These are phyloP conservation scores for Ceratobasidium sp. DNA, from an alignment of 1,284 basidiomycete species.

Conservation along the genomic window DNA sequence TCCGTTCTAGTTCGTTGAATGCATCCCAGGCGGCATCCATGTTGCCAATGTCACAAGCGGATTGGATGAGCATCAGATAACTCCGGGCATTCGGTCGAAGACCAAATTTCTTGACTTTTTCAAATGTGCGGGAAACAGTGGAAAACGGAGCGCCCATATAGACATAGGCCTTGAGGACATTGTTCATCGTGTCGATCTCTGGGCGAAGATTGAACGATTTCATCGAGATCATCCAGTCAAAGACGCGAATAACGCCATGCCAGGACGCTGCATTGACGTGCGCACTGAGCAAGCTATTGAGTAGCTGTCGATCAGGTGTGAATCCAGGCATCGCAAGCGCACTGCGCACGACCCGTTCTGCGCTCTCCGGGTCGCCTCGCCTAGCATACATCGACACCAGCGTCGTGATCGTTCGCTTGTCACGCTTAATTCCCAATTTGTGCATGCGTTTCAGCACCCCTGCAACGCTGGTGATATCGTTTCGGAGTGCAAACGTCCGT, in stretches of 20 bases:
- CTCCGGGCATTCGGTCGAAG: constrained; percentile 69
- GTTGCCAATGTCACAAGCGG: constrained; percentile 77
- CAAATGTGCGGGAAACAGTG: constrained; percentile 71
- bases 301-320: constrained; percentile 67
- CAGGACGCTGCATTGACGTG: constrained; percentile 85
- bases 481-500: constrained; percentile 63
- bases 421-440: constrained; percentile 57
- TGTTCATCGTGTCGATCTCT: constrained; percentile 65
- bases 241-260: constrained; percentile 73
- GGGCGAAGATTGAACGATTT: constrained; percentile 43
- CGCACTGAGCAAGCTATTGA: constrained; percentile 81
- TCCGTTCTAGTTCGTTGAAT: constrained; percentile 69
- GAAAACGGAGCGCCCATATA: constrained; percentile 78
- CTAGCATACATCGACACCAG: constrained; percentile 74
- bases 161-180: constrained; percentile 86
- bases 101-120: constrained; percentile 59
- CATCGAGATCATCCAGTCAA: constrained; percentile 57
- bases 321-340: constrained; percentile 66
- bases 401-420: constrained; percentile 67
- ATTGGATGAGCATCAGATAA: constrained; percentile 82
- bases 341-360: constrained; percentile 70
- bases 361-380: constrained; percentile 70
- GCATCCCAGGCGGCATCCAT: constrained; percentile 74
- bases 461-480: constrained; percentile 64
- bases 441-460: constrained; percentile 71